Evolutionary conservation across 192 early-diverging fungal genomes (phyloP).

Genomic region (Umbelopsis isabellina): DNA sequence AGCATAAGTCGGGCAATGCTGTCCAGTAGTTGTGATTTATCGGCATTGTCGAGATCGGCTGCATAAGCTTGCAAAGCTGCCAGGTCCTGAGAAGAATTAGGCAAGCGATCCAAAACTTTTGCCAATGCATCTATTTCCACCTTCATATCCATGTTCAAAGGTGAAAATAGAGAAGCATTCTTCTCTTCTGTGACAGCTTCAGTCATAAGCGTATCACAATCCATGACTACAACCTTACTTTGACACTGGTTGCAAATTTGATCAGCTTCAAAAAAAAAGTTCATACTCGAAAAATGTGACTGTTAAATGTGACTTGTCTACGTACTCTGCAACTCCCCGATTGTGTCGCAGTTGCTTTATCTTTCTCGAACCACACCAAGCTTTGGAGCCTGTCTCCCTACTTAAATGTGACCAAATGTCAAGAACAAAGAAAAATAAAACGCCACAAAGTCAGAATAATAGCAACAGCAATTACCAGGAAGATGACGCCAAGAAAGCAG

Average conservation of each 20-base stretch:
- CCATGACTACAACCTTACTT: conserved; percentile 5
- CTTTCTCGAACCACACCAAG: no score
- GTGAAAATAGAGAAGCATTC: conserved; percentile 15
- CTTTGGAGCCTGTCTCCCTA: no score
- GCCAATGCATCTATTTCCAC: neutral
- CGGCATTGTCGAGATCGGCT: conserved; percentile 12
- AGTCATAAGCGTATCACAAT: conserved; percentile 18
- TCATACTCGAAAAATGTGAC: neutral
- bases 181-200: conserved; percentile 16
- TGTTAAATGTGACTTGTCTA: neutral
- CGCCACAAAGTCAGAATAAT: no score
- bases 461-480: no score
- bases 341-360: no score
- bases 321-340: no score
- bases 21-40: conserved; percentile 27
- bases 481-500: no score
- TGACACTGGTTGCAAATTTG: neutral
- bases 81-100: conserved; percentile 3
- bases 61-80: conserved; percentile 3
- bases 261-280: conserved; percentile 9
- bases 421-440: no score
- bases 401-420: no score
- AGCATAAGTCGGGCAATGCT: conserved; percentile 30
- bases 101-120: conserved; percentile 1
- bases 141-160: conserved; percentile 13